A percentile compares a stretch with the other conserved stretches of the same genome.
Conservation (phyloP, 257 asterid species). For the Solanum microdontum region DNA sequence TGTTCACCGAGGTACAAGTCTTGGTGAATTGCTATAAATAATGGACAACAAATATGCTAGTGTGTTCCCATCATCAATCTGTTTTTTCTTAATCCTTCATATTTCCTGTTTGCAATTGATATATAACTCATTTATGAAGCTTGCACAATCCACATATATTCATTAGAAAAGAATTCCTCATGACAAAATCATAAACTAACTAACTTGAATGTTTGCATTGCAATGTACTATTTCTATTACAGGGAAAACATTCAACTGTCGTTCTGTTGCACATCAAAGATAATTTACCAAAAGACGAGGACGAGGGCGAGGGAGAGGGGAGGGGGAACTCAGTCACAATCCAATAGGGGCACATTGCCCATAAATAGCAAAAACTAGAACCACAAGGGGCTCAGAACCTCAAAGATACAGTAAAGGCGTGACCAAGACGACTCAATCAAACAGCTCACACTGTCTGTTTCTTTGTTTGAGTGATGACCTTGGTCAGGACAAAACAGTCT, state of each 20-base stretch:
- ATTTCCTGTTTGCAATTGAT: neutral
- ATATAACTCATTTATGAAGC: neutral
- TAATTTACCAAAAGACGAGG: neutral
- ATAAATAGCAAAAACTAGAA: neutral
- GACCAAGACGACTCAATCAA: neutral
- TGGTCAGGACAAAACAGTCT: conserved; percentile 78
- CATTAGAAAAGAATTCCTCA: neutral
- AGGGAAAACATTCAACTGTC: neutral
- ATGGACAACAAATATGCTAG: neutral
- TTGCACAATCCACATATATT: neutral
- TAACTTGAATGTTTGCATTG: neutral
- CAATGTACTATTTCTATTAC: neutral
- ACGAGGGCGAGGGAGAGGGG: neutral
- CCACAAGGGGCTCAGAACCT: conserved; percentile 5
- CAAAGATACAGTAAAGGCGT: neutral
- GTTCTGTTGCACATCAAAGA: neutral
- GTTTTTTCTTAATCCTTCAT: neutral
- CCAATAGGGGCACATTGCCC: neutral
- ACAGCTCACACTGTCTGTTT: conserved; percentile 17
- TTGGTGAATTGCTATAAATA: neutral
- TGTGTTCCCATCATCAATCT: neutral
- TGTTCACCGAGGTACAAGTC: neutral
- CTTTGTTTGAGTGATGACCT: conserved; percentile 45
- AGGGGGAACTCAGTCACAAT: neutral
- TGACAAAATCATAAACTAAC: neutral